Evolutionary conservation across 768 basidiomycete genomes (phyloP), one percentile per base, ranked within the genome.

Genomic region (Agrocybe pediades): DNA sequence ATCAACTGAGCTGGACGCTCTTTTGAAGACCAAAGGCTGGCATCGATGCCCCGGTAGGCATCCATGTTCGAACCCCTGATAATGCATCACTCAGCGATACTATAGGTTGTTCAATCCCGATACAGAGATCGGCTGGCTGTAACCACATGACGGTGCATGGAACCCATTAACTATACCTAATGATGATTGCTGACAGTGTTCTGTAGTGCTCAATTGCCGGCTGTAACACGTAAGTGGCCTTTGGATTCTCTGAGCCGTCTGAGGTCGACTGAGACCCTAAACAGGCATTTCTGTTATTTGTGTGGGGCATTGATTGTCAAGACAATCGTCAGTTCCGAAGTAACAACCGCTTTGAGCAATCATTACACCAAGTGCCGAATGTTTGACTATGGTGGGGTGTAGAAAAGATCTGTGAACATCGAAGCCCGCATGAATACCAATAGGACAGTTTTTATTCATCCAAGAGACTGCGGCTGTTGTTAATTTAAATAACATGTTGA

Each of bases 1-100:
- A 23, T 51, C 83, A 8, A 71, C 67, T 0, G 86, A 87, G 61
- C 69, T 86, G 9, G 70, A 76, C 2, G 65, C 75, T 46, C 55
- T 84, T 36, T 81, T 83, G 78, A 62, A 70, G 39, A 45, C 68
- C 56, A 62, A 70, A 13, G 84, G 84, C 3, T 87, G 85, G 86
- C 80, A 79, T 53, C 72, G 75, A 43, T 87, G 86, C 64, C 82
- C 86, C 50, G 81, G 86, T 73, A 53, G 15, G 47, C 55, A 6
- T 46, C 16, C 7, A 0, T 11, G 2, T 7, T 45, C 41, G 24
- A 70, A 9, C 23, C 21, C 16, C n/a, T n/a, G 13, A n/a, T 13
- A 19, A 20, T 17, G 13, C 19, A 41, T 43, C 0, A 48, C 15
- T 39, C 29, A 25, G 15, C 11, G 7, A 27, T 46, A 19, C 23